Base-by-base conservation (phyloP, 257 asterid species). In the Mitragyna speciosa region DNA sequence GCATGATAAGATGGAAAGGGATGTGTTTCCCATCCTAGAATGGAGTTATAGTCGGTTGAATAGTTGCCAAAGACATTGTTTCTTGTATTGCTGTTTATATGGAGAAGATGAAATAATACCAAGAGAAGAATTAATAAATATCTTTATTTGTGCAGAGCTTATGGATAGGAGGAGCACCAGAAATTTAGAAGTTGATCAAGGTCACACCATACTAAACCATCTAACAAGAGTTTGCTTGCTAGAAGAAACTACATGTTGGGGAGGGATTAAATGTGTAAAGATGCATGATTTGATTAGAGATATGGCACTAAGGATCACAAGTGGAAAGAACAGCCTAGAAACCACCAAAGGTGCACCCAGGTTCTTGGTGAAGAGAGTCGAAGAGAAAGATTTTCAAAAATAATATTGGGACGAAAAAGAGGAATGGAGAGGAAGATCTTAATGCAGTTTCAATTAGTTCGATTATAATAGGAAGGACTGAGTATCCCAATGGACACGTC, bases 21-120 rank as follows among this genome's bases (percentile, higher is more conserved):
- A 72, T 9, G 61, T 72, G 33, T 72, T 72, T 24, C 36, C 63
- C 28, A 54, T 72, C 76, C 63, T 72, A 41, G 76, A 47, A 48
- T 72, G 76, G 64, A 72, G 76, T 72, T 72, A n/a, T 14, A 47
- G 36, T 54, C 76, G 76, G 16, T 48, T 72, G 76, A 72, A 47
- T 49, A n/a, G 14, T 17, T 58, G 39, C 30, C 49, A 54, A 52
- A 52, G 26, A 6, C 6, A 16, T 9, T 74, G 78, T 33, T 74
- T 74, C 68, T 54, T 74, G 49, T 74, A 74, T 56, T 74, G 78
- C 45, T 74, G 51, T 33, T 68, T 74, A 8, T 74, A 74, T 33
- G 68, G 51, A 1, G 78, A 54, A 74, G 78, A 74, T 56, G 15
- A 12, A 14, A 22, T 36, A 6, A 36, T 36, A 36, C 39, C 39